phyloP scores from a whole-genome alignment of 257 asterid genomes.

The Ilex asprella region DNA sequence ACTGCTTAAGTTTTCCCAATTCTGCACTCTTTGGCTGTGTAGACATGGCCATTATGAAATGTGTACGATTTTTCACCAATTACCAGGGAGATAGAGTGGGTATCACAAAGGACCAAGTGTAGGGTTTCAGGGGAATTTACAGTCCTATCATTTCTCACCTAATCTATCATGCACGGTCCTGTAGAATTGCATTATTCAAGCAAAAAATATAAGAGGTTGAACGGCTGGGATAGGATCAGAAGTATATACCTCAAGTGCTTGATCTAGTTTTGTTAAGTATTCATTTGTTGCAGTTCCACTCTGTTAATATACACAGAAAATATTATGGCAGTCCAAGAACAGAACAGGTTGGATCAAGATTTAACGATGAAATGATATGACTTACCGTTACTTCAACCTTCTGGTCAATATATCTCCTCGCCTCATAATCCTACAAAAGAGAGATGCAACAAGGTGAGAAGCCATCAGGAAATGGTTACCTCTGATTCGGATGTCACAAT shows the following conservation, averaged over 20 bases:
- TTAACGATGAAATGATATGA: slow-evolving; percentile 7
- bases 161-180: neutral
- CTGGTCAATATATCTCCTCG: slow-evolving; percentile 70
- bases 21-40: too few species aligned
- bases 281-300: slow-evolving; percentile 65
- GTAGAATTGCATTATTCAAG: neutral
- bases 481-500: too few species aligned
- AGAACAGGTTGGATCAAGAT: slow-evolving; percentile 3
- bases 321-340: slow-evolving; percentile 6
- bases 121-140: too few species aligned
- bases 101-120: too few species aligned
- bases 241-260: slow-evolving; percentile 67
- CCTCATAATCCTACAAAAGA: slow-evolving; percentile 59
- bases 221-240: slow-evolving; percentile 8
- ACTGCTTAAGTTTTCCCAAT: too few species aligned
- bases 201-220: neutral
- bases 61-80: too few species aligned
- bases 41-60: too few species aligned
- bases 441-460: neutral
- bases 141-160: too few species aligned
- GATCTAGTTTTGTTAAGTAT: slow-evolving; percentile 68
- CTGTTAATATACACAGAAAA: slow-evolving; percentile 31
- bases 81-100: too few species aligned
- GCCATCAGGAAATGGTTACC: too few species aligned
- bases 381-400: slow-evolving; percentile 79